Percentiles rank a stretch among this genome's conserved stretches.
Conservation (phyloP, 345 rosid genomes). For the Arabidopsis arenosa region DNA sequence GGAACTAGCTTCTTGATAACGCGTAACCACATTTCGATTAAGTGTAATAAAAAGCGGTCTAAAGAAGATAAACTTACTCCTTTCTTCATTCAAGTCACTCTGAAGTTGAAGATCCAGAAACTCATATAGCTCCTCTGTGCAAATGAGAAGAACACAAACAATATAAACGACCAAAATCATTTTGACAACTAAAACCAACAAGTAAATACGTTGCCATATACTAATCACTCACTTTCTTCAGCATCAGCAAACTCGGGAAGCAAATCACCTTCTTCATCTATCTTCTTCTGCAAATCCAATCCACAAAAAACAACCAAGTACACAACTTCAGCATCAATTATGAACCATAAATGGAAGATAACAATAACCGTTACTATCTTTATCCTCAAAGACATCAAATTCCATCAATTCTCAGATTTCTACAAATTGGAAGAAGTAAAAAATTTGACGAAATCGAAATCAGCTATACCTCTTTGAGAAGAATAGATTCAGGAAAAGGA, state of each 20-base stretch:
- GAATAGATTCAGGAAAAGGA: slow-evolving; percentile 86
- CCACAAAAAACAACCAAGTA: neutral
- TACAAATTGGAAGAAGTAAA: neutral
- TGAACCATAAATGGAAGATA: neutral
- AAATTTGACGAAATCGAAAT: neutral
- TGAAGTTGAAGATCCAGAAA: slow-evolving; percentile 79
- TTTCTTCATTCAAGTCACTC: slow-evolving; percentile 67
- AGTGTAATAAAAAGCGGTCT: neutral
- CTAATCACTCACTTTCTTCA: slow-evolving; percentile 68
- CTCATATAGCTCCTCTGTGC: slow-evolving; percentile 78
- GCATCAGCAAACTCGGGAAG: slow-evolving; percentile 87
- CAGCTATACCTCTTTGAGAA: slow-evolving; percentile 71
- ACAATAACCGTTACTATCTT: neutral
- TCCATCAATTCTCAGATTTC: neutral
- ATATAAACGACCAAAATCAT: slow-evolving; percentile 13
- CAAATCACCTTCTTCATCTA: slow-evolving; percentile 80
- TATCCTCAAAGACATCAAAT: neutral
- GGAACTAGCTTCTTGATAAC: neutral
- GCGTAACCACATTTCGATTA: neutral
- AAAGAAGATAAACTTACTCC: slow-evolving; percentile 58
- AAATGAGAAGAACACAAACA: slow-evolving; percentile 29
- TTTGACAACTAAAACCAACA: neutral
- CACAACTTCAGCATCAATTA: slow-evolving; percentile 9
- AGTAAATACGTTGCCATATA: neutral
- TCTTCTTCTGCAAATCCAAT: slow-evolving; percentile 65